These are phyloP conservation scores for Gardenia jasminoides DNA, from an alignment of 257 asterid genomes.

Conservation along the genomic window DNA sequence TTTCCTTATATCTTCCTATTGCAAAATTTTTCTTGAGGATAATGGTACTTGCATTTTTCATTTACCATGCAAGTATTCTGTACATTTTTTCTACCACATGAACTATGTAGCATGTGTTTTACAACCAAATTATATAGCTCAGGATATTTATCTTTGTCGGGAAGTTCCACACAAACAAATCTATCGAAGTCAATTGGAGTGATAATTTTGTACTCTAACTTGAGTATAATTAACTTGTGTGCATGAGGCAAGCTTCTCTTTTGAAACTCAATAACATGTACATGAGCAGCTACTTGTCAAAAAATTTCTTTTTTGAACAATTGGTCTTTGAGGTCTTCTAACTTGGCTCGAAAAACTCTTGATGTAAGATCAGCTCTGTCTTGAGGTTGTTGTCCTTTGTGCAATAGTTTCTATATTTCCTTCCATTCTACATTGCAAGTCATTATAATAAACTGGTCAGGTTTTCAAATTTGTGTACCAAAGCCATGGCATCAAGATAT, in stretches of 20 bases:
- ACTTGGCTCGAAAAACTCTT: background rate
- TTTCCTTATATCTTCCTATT: background rate
- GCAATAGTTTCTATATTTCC: background rate
- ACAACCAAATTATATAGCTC: background rate
- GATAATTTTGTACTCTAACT: background rate
- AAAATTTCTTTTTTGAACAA: background rate
- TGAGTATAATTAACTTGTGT: background rate
- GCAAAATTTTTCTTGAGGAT: background rate
- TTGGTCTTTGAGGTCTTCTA: background rate
- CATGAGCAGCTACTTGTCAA: background rate
- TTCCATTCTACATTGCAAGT: background rate
- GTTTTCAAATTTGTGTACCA: background rate
- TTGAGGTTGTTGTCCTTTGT: background rate
- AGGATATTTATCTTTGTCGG: background rate
- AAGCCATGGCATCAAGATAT: background rate
- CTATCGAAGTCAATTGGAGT: background rate
- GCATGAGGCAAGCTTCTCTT: background rate
- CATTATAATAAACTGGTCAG: no score
- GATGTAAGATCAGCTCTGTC: background rate
- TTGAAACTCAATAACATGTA: background rate
- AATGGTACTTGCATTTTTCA: background rate
- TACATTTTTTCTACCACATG: background rate
- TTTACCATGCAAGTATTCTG: background rate
- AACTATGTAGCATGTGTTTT: slow-evolving; percentile 4
- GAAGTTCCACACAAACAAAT: background rate